phyloP scores from a whole-genome alignment of 108 stramenopile genomes.

The Parmales sp. region DNA sequence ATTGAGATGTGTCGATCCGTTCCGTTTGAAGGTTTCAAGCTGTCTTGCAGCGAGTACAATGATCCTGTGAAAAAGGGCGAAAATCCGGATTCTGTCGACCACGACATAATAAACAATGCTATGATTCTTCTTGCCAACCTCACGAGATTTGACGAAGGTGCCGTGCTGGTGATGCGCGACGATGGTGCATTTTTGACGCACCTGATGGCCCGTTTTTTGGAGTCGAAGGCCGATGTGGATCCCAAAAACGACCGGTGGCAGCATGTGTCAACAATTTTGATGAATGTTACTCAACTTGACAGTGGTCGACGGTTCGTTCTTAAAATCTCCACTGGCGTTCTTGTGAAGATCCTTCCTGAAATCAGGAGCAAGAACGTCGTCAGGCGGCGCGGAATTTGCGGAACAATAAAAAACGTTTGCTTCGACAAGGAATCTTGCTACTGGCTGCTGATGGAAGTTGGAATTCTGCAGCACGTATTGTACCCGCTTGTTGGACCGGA shows the following conservation, averaged over 20 bases:
- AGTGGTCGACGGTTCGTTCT: constrained; percentile 57
- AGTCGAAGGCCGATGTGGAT: too few species aligned
- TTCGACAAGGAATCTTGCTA: constrained; percentile 63
- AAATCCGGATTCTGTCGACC: too few species aligned
- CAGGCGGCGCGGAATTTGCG: constrained; percentile 67
- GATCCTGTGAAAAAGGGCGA: too few species aligned
- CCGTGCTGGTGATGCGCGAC: too few species aligned
- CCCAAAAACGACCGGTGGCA: constrained; percentile 82
- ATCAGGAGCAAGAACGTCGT: constrained; percentile 49
- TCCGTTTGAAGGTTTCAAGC: too few species aligned
- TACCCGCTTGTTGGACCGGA: constrained; percentile 72
- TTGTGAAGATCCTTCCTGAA: constrained; percentile 36
- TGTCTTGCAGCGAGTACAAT: too few species aligned
- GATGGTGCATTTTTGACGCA: too few species aligned
- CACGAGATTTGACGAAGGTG: too few species aligned
- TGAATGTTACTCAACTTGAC: constrained; percentile 73
- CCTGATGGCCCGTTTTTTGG: too few species aligned
- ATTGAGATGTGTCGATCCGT: too few species aligned
- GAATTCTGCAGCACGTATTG: constrained; percentile 46
- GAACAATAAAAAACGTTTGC: constrained; percentile 70
- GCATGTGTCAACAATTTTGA: constrained; percentile 70
- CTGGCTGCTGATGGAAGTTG: constrained; percentile 66
- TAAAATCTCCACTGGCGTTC: constrained; percentile 27
- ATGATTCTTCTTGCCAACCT: too few species aligned
- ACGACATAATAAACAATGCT: too few species aligned